Percentiles rank a stretch among this genome's conserved stretches.
These are phyloP conservation scores for Psophocarpus tetragonolobus DNA, from an alignment of 306 rosid species.

Conservation along the genomic window DNA sequence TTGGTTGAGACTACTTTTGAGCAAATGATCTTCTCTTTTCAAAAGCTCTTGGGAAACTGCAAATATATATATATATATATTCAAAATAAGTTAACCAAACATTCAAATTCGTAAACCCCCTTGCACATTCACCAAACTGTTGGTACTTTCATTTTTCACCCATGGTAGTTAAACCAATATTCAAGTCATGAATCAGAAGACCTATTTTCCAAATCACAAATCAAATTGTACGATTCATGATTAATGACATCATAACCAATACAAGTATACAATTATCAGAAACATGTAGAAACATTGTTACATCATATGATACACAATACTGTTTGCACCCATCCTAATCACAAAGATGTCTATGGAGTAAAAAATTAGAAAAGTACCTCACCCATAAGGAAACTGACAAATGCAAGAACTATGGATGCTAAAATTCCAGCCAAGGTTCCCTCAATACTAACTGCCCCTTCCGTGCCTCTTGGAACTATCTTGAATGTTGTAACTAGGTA, in stretches of 20 bases:
- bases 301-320: no score
- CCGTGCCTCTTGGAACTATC: conserved; percentile 97
- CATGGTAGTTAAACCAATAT: no score
- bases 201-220: no score
- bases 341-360: neutral
- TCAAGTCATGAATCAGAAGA: no score
- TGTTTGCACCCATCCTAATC: no score
- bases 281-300: no score
- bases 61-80: neutral
- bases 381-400: conserved; percentile 61
- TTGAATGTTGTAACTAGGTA: conserved; percentile 88
- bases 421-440: conserved; percentile 95
- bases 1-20: neutral
- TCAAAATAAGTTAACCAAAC: neutral
- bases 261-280: no score
- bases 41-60: neutral
- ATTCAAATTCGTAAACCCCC: no score
- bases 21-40: neutral
- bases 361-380: conserved; percentile 58
- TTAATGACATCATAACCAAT: no score
- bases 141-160: no score
- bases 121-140: no score
- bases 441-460: conserved; percentile 93
- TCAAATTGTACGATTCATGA: no score
- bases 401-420: conserved; percentile 74